Evolutionary conservation across 257 asterid species (phyloP).

Genomic region (Petrea volubilis): DNA sequence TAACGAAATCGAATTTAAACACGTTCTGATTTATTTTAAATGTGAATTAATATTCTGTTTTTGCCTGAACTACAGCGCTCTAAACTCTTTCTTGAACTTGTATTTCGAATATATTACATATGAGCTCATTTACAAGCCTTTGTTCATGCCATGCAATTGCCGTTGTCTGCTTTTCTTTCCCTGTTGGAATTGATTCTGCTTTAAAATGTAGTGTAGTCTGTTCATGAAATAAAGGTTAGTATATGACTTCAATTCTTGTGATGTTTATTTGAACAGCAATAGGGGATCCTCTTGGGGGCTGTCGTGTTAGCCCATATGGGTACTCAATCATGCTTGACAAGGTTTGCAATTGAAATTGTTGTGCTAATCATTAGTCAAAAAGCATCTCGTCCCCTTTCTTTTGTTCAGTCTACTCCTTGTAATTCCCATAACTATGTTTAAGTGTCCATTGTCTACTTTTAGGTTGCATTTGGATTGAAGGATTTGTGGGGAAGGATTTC

Average conservation of each 20-base stretch:
- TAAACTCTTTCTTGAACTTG: not conserved
- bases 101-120: not conserved
- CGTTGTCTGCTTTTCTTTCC: constrained; percentile 9
- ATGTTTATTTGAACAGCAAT: constrained; percentile 54
- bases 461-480: too few relatives aligned
- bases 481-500: too few relatives aligned
- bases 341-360: constrained; percentile 46
- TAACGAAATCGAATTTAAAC: not conserved
- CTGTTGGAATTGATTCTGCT: not conserved
- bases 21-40: not conserved
- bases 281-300: constrained; percentile 94
- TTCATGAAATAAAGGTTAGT: constrained; percentile 9
- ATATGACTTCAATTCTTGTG: constrained; percentile 21
- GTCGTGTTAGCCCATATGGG: constrained; percentile 83
- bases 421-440: not conserved
- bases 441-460: constrained; percentile 12
- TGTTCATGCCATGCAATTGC: not conserved
- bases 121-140: not conserved
- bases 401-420: not conserved
- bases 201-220: not conserved
- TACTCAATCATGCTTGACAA: constrained; percentile 81
- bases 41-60: not conserved
- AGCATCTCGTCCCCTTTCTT: not conserved
- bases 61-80: not conserved
- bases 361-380: constrained; percentile 7